phyloP scores from a whole-genome alignment of 2,329 filamentous ascomycete species.

The Parastagonospora avenae region DNA sequence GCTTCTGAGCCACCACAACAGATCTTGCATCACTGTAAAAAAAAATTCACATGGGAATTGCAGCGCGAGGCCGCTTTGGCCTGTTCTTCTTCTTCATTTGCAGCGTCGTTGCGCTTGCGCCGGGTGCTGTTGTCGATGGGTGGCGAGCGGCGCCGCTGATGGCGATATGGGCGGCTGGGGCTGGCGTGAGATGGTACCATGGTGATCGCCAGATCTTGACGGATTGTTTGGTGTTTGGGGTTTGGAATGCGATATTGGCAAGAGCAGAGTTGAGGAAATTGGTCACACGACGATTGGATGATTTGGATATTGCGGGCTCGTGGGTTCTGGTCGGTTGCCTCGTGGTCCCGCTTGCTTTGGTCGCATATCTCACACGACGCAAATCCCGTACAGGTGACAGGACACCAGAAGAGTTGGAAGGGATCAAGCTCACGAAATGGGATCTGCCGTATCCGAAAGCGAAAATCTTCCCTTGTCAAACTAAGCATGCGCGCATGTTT shows the following conservation, averaged over 20 bases:
- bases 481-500: constrained; percentile 69
- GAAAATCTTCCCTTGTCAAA: constrained; percentile 67
- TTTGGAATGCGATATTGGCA: constrained; percentile 10
- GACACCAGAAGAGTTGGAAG: background rate
- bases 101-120: constrained; percentile 8
- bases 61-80: constrained; percentile 12
- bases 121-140: constrained; percentile 6
- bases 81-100: constrained; percentile 9
- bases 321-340: constrained; percentile 7
- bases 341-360: constrained; percentile 16
- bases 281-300: constrained; percentile 16
- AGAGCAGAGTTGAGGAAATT: constrained; percentile 11
- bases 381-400: background rate
- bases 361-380: constrained; percentile 4
- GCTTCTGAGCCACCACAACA: constrained; percentile 5
- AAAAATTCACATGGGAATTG: constrained; percentile 18
- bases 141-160: constrained; percentile 23
- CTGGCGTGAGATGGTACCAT: constrained; percentile 19
- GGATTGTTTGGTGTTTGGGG: constrained; percentile 25
- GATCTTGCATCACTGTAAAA: constrained; percentile 4
- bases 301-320: constrained; percentile 1
- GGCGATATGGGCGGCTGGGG: constrained; percentile 24
- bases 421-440: constrained; percentile 11
- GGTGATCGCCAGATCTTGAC: constrained; percentile 24
- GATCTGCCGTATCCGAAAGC: constrained; percentile 25